A percentile compares a stretch with the other conserved stretches of the same genome.
phyloP scores from a whole-genome alignment of 208 protist genomes.

The Leptomonas seymouri region DNA sequence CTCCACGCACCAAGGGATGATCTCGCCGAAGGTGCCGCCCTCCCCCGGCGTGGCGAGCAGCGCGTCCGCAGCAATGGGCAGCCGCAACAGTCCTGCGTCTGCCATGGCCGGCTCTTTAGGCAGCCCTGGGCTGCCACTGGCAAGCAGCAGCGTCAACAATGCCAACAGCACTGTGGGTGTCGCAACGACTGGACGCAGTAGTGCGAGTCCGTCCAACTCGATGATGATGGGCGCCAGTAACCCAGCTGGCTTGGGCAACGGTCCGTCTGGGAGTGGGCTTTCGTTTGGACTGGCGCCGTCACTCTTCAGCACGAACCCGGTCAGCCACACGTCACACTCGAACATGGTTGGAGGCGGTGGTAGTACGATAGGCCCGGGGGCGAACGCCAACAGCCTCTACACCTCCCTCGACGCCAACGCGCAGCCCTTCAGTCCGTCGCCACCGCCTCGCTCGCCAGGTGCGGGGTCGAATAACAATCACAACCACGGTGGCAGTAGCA shows the following conservation, averaged over 20 bases:
- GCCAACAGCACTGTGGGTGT: not conserved
- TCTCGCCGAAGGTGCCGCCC: constrained; percentile 30
- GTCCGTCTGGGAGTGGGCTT: constrained; percentile 11
- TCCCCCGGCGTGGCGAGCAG: constrained; percentile 29
- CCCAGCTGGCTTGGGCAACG: constrained; percentile 1
- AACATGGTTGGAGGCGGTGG: not conserved
- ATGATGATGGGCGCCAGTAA: constrained; percentile 3
- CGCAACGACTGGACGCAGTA: constrained; percentile 1
- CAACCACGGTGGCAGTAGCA: constrained; percentile 2
- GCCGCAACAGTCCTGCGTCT: constrained; percentile 26
- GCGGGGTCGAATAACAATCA: constrained; percentile 6
- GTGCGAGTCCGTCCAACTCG: constrained; percentile 8
- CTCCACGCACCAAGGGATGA: constrained; percentile 18
- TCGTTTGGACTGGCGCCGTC: constrained; percentile 32
- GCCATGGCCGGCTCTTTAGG: constrained; percentile 20
- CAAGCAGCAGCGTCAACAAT: constrained; percentile 9
- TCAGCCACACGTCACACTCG: constrained; percentile 23
- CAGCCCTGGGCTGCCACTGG: constrained; percentile 27
- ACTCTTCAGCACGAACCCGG: constrained; percentile 43
- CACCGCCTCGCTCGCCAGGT: constrained; percentile 15
- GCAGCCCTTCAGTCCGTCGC: constrained; percentile 54
- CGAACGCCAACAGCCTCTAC: constrained; percentile 26
- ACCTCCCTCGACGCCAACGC: constrained; percentile 58
- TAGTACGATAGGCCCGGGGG: not conserved
- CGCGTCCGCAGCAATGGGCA: constrained; percentile 18